Evolutionary conservation across 345 rosid genomes (phyloP).

Genomic region (Syzygium grande): DNA sequence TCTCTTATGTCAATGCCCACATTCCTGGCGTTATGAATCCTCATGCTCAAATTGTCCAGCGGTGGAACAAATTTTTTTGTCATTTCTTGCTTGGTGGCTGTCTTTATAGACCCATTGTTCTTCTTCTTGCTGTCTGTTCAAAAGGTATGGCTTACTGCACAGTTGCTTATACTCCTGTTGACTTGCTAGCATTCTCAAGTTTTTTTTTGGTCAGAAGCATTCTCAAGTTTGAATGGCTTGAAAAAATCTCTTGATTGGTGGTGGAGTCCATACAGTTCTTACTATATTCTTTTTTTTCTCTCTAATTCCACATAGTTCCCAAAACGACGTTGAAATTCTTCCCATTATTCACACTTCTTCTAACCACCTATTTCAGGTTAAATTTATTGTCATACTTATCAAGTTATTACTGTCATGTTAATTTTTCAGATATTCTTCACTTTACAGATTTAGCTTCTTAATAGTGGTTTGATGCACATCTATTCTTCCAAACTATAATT

Average conservation of each 20-base stretch:
- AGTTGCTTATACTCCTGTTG: not conserved
- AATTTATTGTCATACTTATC: not conserved
- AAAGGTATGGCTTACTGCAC: slow-evolving; percentile 24
- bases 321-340: not conserved
- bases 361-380: not conserved
- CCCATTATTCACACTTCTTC: not conserved
- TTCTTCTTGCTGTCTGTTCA: slow-evolving; percentile 53
- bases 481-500: not conserved
- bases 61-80: slow-evolving; percentile 66
- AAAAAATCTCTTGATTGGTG: not conserved
- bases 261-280: not conserved
- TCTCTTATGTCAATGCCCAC: slow-evolving; percentile 18
- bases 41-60: slow-evolving; percentile 51
- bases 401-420: not conserved
- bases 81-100: slow-evolving; percentile 62
- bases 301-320: not conserved
- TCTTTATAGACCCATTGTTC: slow-evolving; percentile 77
- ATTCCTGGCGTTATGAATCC: slow-evolving; percentile 80
- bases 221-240: not conserved
- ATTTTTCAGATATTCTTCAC: not conserved
- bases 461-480: not conserved
- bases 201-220: no score
- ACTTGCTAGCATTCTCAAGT: not conserved
- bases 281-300: not conserved
- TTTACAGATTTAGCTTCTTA: not conserved